Evolutionary conservation across 148 eudicot species (phyloP).

Genomic region (Dianthus caryophyllus): DNA sequence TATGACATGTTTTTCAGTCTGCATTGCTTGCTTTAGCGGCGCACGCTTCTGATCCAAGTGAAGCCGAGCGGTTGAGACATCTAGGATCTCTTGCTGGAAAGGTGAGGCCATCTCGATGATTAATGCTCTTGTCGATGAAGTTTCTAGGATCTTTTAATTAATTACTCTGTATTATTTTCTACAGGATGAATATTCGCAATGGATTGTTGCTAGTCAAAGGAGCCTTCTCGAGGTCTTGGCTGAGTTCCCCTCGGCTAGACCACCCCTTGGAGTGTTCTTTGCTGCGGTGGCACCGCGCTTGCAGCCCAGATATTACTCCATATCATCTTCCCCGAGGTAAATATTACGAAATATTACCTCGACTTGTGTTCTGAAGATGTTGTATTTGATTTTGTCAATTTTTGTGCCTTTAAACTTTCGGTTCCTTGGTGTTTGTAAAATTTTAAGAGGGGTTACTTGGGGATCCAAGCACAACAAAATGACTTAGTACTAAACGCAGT

Average conservation of each 20-base stretch:
- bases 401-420: neutral
- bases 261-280: constrained; percentile 98
- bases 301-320: constrained; percentile 93
- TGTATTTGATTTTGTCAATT: neutral
- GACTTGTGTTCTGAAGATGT: neutral
- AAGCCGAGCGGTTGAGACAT: constrained; percentile 75
- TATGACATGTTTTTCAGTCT: constrained; percentile 44
- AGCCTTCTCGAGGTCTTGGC: constrained; percentile 95
- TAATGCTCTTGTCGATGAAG: neutral
- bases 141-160: neutral
- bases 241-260: constrained; percentile 88
- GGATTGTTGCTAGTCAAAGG: constrained; percentile 81
- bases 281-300: constrained; percentile 88
- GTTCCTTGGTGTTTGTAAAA: neutral
- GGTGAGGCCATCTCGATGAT: constrained; percentile 35
- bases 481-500: no score
- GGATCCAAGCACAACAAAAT: no score
- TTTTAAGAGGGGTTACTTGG: no score
- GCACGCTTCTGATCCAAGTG: constrained; percentile 82
- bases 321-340: constrained; percentile 88
- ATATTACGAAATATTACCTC: neutral
- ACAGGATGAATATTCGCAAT: constrained; percentile 91
- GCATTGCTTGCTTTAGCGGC: constrained; percentile 87
- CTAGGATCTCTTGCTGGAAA: constrained; percentile 97
- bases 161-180: constrained; percentile 14